Evolutionary conservation across 805 yeast species (phyloP).

Genomic region (Candida railenensis): DNA sequence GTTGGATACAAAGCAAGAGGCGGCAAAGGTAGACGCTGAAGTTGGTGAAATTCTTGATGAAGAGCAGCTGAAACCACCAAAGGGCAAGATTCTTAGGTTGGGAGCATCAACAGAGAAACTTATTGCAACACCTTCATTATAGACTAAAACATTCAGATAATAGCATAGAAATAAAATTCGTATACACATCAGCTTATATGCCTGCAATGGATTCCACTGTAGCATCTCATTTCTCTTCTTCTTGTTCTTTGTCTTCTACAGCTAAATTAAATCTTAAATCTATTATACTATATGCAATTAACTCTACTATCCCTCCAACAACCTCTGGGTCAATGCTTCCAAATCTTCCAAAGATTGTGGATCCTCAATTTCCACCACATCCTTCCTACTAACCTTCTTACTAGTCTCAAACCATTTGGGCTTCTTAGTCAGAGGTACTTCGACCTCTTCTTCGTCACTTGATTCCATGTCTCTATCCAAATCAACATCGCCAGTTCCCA

Average conservation of each 20-base stretch:
- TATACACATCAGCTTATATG: not conserved
- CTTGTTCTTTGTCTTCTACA: too few species aligned
- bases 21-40: conserved; percentile 29
- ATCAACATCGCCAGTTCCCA: conserved; percentile 43
- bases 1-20: conserved; percentile 37
- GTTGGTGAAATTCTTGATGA: conserved; percentile 14
- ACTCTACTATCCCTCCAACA: conserved; percentile 24
- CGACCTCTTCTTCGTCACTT: conserved; percentile 25
- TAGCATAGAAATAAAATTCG: not conserved
- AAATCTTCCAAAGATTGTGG: conserved; percentile 92
- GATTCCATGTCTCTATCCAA: conserved; percentile 47
- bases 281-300: not conserved
- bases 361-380: conserved; percentile 72
- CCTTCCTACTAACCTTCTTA: conserved; percentile 19
- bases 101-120: conserved; percentile 31
- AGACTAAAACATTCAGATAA: not conserved
- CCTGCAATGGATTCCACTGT: too few species aligned
- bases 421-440: conserved; percentile 37
- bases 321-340: conserved; percentile 75
- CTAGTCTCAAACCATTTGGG: conserved; percentile 52
- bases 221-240: too few species aligned
- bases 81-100: conserved; percentile 26
- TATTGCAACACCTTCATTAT: conserved; percentile 27
- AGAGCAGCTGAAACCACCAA: conserved; percentile 5
- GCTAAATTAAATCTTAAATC: too few species aligned